Evolutionary conservation across 2,329 filamentous ascomycete species (phyloP).

Genomic region (Apiospora phragmitis): DNA sequence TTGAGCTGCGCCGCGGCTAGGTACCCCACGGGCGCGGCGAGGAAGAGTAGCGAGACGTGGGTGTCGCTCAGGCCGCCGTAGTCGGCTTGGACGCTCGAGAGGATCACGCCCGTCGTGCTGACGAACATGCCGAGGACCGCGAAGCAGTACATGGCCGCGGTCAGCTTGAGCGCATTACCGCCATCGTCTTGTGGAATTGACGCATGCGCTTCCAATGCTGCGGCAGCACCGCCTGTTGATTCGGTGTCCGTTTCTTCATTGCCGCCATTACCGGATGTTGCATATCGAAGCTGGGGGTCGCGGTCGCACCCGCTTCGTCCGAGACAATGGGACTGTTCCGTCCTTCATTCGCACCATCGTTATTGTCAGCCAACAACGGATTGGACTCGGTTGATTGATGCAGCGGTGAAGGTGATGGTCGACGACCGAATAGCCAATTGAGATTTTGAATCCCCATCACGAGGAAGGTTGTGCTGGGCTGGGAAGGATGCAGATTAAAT

Average conservation of each 20-base stretch:
- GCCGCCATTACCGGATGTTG: neutral
- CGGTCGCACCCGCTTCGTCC: neutral
- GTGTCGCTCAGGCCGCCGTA: slow-evolving; percentile 36
- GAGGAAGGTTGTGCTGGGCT: neutral
- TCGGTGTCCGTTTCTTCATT: neutral
- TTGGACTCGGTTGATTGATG: neutral
- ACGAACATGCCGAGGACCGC: slow-evolving; percentile 5
- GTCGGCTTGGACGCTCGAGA: neutral
- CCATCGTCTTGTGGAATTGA: neutral
- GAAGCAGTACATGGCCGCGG: slow-evolving; percentile 12
- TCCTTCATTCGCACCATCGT: neutral
- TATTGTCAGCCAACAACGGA: neutral
- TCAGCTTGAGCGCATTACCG: neutral
- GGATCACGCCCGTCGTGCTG: neutral
- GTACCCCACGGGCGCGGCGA: slow-evolving; percentile 44
- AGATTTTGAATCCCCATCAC: neutral
- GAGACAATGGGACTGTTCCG: neutral
- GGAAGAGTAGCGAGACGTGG: slow-evolving; percentile 45
- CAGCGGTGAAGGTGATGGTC: neutral
- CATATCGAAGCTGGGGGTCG: neutral
- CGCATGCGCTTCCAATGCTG: neutral
- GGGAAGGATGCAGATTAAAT: neutral
- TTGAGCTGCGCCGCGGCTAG: slow-evolving; percentile 40
- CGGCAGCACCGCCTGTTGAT: neutral
- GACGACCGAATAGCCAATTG: neutral